Conservation (phyloP, 2,329 filamentous ascomycete species). For the Aspergillus sp. region DNA sequence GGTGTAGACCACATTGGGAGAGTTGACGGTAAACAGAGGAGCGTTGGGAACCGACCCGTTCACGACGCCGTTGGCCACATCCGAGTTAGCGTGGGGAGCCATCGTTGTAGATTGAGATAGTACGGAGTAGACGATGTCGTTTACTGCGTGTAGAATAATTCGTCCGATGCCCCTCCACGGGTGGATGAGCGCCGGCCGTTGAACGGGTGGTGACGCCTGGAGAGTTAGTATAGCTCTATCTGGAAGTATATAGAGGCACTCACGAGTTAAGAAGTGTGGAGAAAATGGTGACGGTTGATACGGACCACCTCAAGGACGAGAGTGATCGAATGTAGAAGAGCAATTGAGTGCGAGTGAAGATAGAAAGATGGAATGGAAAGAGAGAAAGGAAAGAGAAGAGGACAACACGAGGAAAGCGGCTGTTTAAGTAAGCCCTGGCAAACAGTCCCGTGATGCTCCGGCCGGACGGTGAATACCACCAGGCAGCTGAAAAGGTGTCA, state of each 20-base stretch:
- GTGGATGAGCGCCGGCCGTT: conserved; percentile 91
- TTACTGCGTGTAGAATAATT: conserved; percentile 43
- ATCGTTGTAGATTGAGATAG: conserved; percentile 49
- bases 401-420: neutral
- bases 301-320: conserved; percentile 51
- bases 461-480: neutral
- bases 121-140: conserved; percentile 17
- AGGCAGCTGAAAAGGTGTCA: neutral
- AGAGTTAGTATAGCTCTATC: conserved; percentile 6
- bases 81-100: conserved; percentile 80
- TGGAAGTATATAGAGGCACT: conserved; percentile 31
- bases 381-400: conserved; percentile 2
- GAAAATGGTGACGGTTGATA: conserved; percentile 81
- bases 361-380: conserved; percentile 11
- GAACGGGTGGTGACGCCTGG: conserved; percentile 88
- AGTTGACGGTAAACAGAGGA: conserved; percentile 75
- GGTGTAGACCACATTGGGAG: conserved; percentile 87
- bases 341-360: conserved; percentile 18
- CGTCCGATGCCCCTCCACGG: conserved; percentile 69
- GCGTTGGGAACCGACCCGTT: conserved; percentile 45
- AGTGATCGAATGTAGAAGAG: conserved; percentile 28
- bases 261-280: conserved; percentile 97
- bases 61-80: conserved; percentile 50
- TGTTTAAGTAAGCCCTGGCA: neutral
- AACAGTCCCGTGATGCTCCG: neutral